Percentiles rank a stretch among this genome's conserved stretches.
These are phyloP conservation scores for Coemansia asiatica DNA, from an alignment of 192 early-diverging fungal genomes.

Conservation along the genomic window DNA sequence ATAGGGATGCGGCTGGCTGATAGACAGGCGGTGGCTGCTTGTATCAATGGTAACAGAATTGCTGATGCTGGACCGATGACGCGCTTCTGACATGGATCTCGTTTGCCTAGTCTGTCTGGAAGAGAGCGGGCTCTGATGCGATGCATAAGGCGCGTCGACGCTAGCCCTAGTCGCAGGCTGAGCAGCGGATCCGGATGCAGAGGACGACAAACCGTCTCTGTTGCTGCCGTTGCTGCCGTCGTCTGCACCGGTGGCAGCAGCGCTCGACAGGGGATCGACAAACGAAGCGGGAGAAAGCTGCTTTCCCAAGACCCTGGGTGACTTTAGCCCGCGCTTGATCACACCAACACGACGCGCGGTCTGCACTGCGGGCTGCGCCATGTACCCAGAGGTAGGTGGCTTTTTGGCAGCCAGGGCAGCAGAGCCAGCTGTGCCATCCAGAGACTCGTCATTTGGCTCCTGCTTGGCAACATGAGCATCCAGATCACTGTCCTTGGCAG, in stretches of 20 bases:
- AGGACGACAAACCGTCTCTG: neutral
- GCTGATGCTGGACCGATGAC: constrained; percentile 5
- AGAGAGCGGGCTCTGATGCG: constrained; percentile 3
- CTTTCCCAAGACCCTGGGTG: constrained; percentile 46
- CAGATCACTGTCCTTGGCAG: neutral
- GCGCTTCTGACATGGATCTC: constrained; percentile 44
- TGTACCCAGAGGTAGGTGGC: constrained; percentile 9
- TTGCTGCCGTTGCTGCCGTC: neutral
- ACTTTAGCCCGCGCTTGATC: constrained; percentile 48
- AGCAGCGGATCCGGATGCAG: neutral
- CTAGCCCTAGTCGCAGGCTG: constrained; percentile 23
- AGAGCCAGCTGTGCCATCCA: neutral
- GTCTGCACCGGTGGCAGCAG: constrained; percentile 19
- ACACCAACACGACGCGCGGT: constrained; percentile 46
- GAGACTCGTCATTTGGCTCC: neutral
- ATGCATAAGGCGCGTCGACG: constrained; percentile 23
- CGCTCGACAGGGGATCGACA: constrained; percentile 48
- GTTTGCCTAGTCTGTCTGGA: constrained; percentile 31
- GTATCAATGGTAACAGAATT: neutral
- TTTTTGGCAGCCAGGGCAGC: constrained; percentile 8
- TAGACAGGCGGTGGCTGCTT: constrained; percentile 1
- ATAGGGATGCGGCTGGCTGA: constrained; percentile 40
- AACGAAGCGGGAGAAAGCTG: constrained; percentile 41
- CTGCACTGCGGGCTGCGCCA: constrained; percentile 20
- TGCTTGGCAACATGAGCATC: neutral